Base-by-base conservation (phyloP, 2,329 filamentous ascomycete genomes). In the Colletotrichum liriopes region DNA sequence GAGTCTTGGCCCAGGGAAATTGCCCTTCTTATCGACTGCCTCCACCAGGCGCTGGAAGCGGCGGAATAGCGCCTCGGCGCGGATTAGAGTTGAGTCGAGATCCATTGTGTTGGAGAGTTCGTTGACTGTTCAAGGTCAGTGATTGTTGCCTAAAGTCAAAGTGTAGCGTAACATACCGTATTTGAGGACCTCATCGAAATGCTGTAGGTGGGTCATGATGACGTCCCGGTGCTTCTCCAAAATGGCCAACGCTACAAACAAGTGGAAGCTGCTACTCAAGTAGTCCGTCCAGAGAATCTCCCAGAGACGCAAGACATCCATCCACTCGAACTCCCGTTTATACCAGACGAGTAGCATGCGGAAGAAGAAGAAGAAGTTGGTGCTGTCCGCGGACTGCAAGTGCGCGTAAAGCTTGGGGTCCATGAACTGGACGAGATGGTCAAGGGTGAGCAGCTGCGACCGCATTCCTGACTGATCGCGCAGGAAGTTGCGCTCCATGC, bases 311-410 rank as follows among this genome's bases (percentile, higher is more conserved):
- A 98, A 85, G 14, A 98, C 91, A 78, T 98, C 95, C 59, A 88
- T 81, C 94, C 96, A 99, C 76, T 91, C 89, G 77, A 99, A 99
- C 82, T 99, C 96, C 59, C 96, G 93, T 86, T 99, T 99, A 83
- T 96, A 99, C 96, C 96, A 99, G 12, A 99, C 96, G 1, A 99
- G 87, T 43, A 99, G 87, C 96, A 98, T 98, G 72, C 96, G 93
- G 90, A 98, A 99, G 86, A 99, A 98, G 86, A 99, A 99, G 84
- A 99, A 99, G 83, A 99, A 99, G 81, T 99, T 99, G 32, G 96
- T 99, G 78, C 93, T 97, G 78, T 99, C 97, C 26, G 95, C 94
- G 20, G 90, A 92, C 81, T 97, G 91, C 0, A 99, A 89, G 77
- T 99, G 96, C 2, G 93, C 87, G 82, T 98, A 98, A 9, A 99